Conservation (phyloP, 495 filamentous ascomycete genomes). For the Penicillium malachiteum region DNA sequence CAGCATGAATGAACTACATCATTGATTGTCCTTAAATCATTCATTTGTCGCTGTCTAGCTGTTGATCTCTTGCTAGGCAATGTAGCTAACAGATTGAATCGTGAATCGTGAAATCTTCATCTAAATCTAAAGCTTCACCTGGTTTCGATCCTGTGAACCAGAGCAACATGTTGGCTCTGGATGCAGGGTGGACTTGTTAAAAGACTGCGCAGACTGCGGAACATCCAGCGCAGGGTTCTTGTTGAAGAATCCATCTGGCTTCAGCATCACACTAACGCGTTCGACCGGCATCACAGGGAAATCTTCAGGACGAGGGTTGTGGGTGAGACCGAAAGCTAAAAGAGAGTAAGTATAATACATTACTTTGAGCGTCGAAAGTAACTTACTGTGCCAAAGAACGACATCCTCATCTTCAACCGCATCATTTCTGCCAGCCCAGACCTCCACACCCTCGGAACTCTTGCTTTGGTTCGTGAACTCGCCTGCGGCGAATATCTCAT, state of each 20-base stretch:
- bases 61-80: no score
- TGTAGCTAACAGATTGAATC: not conserved
- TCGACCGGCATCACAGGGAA: constrained; percentile 66
- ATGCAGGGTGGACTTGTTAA: constrained; percentile 40
- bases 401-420: constrained; percentile 49
- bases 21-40: no score
- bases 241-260: constrained; percentile 73
- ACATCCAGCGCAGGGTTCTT: constrained; percentile 75
- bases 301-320: constrained; percentile 59
- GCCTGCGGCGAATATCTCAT: constrained; percentile 79
- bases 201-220: constrained; percentile 37
- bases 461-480: constrained; percentile 85
- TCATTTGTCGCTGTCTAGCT: no score
- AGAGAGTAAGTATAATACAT: not conserved
- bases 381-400: constrained; percentile 46
- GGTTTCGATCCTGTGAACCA: constrained; percentile 23
- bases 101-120: not conserved
- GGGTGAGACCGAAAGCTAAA: constrained; percentile 59
- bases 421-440: constrained; percentile 45
- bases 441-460: constrained; percentile 48
- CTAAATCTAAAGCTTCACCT: constrained; percentile 30
- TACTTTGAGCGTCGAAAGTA: not conserved
- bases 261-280: constrained; percentile 55
- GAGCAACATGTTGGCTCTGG: constrained; percentile 37
- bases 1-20: no score